phyloP scores from a whole-genome alignment of 2,329 filamentous ascomycete species.

The Chaetomium sp. region DNA sequence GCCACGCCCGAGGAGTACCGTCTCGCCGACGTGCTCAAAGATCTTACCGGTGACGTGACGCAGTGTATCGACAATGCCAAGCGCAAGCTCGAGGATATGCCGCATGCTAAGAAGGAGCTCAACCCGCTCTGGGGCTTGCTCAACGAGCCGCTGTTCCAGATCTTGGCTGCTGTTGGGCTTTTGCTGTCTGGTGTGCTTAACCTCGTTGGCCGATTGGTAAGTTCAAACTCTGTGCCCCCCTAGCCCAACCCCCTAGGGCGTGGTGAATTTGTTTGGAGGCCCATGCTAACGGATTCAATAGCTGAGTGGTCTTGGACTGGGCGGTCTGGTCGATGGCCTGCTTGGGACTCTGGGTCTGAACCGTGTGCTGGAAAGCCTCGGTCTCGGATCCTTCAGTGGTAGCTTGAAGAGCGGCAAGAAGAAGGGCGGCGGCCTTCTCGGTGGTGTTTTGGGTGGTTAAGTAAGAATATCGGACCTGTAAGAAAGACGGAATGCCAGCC shows the following conservation, averaged over 20 bases:
- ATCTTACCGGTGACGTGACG: conserved; percentile 73
- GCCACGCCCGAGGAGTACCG: conserved; percentile 78
- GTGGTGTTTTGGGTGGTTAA: conserved; percentile 23
- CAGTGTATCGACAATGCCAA: conserved; percentile 81
- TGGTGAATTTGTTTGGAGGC: not conserved
- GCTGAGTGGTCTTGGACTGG: conserved; percentile 74
- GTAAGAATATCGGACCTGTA: not conserved
- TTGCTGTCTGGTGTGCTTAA: conserved; percentile 77
- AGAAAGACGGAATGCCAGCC: not conserved
- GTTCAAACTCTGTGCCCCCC: conserved; percentile 14
- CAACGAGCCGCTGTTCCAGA: conserved; percentile 84
- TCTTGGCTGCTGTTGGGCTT: conserved; percentile 80
- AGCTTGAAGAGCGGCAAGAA: conserved; percentile 34
- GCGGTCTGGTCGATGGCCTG: conserved; percentile 71
- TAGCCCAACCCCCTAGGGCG: not conserved
- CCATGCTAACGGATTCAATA: conserved; percentile 24
- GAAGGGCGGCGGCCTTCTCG: conserved; percentile 22
- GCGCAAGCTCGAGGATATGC: conserved; percentile 87
- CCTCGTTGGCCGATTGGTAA: conserved; percentile 67
- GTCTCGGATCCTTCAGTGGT: conserved; percentile 46
- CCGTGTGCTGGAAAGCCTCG: conserved; percentile 68
- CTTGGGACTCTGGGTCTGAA: conserved; percentile 71
- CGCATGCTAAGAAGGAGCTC: conserved; percentile 88
- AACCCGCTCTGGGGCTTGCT: conserved; percentile 83
- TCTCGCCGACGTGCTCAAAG: conserved; percentile 79